Evolutionary conservation across 2,329 filamentous ascomycete genomes (phyloP), one percentile per base, ranked within the genome.

Genomic region (Penicillium palitans): DNA sequence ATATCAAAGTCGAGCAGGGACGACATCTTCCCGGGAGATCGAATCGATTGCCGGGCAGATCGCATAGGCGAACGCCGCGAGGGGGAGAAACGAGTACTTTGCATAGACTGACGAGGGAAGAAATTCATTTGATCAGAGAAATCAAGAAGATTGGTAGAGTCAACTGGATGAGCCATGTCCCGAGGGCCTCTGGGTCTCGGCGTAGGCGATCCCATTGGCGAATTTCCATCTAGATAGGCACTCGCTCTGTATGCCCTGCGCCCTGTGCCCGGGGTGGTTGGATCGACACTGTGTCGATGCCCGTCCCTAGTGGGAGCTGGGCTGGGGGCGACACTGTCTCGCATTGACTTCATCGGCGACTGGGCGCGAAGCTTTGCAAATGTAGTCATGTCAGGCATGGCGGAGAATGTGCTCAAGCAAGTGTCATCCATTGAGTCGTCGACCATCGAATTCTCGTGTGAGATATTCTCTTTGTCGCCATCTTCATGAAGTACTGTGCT

Each of bases 1-100:
- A 98, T 89, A 68, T 98, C 95, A 71, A 96, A 95, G 75, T 96
- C 91, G 47, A 96, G 84, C 44, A 95, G 83, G 68, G 89, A 90
- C 35, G 86, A 81, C 65, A 54, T 57, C 29, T 90, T 86, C 46
- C 74, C 75, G 4, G 76, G 75, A 4, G 74, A 73, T 19, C 73
- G 68, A 49, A 72, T 70, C 7, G 71, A 68, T 33, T 76, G 71
- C 5, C 69, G 67, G 33, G 74, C 71, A 54, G 70, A 67, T 58
- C 79, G 78, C 54, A 74, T 68, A 1, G 80, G 79, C n/a, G 80
- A 81, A 46, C 74, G 73, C 51, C 73, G 74, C 13, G 74, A 73
- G 31, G 73, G 75, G 24, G 72, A 76, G 55, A 70, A 76, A 40
- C 70, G 72, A 50, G 69, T 68, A 65, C 70, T 66, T 55, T 74